phyloP scores from a whole-genome alignment of 352 stramenopile genomes.

The Phytophthora megakarya region DNA sequence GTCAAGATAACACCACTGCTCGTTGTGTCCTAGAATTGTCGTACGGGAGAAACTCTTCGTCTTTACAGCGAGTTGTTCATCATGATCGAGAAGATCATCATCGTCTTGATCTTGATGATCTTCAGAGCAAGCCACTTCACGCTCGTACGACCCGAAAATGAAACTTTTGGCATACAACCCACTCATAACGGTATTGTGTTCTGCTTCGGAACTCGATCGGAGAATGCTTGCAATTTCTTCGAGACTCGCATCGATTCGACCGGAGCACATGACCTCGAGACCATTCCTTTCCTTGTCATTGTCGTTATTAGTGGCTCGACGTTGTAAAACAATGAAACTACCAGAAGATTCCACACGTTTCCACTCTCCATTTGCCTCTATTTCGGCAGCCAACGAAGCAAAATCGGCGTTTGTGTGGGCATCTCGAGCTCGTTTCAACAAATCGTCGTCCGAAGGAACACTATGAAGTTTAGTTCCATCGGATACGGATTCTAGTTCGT shows the following conservation, averaged over 20 bases:
- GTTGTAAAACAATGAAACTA: constrained; percentile 19
- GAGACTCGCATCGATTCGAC: constrained; percentile 22
- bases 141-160: constrained; percentile 37
- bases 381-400: constrained; percentile 5
- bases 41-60: constrained; percentile 30
- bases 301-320: constrained; percentile 1
- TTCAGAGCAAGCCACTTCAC: constrained; percentile 11
- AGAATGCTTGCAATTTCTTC: constrained; percentile 35
- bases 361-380: constrained; percentile 5
- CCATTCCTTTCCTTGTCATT: not conserved
- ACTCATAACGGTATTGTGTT: constrained; percentile 37
- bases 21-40: constrained; percentile 25
- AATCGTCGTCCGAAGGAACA: constrained; percentile 12
- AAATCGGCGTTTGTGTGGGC: constrained; percentile 21
- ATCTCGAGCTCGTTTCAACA: constrained; percentile 27
- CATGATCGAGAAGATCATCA: not conserved
- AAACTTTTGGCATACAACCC: constrained; percentile 41
- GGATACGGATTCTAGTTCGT: not conserved
- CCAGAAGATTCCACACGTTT: constrained; percentile 14
- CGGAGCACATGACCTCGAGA: constrained; percentile 30
- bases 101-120: constrained; percentile 6
- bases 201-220: constrained; percentile 12
- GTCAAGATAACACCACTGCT: constrained; percentile 41
- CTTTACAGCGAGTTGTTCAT: constrained; percentile 31
- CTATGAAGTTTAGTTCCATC: not conserved